Percentiles rank a stretch among this genome's conserved stretches.
Evolutionary conservation across 2,329 filamentous ascomycete genomes (phyloP).

Genomic region (Aspergillus intermedius): DNA sequence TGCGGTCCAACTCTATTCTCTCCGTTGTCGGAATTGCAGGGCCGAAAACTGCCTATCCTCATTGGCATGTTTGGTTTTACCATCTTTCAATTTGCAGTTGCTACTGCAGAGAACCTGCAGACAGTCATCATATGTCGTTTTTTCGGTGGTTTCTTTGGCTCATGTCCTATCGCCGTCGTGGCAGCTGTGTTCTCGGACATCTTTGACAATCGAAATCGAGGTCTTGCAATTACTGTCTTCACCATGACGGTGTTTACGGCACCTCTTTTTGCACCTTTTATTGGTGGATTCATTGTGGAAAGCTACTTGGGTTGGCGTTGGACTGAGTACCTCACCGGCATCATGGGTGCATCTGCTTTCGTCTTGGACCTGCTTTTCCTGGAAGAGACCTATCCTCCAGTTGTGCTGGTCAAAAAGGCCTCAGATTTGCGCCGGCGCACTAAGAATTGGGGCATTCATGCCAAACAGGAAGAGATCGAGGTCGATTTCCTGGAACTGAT

Average conservation of each 20-base stretch:
- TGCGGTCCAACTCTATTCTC: conserved; percentile 53
- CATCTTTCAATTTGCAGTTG: conserved; percentile 39
- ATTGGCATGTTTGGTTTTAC: conserved; percentile 33
- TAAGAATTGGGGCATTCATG: conserved; percentile 52
- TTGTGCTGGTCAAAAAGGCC: conserved; percentile 48
- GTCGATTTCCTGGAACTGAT: conserved; percentile 41
- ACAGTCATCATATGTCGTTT: conserved; percentile 40
- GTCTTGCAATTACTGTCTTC: conserved; percentile 42
- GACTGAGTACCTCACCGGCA: conserved; percentile 42
- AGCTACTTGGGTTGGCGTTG: conserved; percentile 45
- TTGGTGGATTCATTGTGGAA: conserved; percentile 49
- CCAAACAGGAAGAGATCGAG: conserved; percentile 45
- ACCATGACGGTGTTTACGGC: conserved; percentile 47
- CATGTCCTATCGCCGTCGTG: conserved; percentile 47
- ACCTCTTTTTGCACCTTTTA: conserved; percentile 47
- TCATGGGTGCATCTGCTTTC: conserved; percentile 45
- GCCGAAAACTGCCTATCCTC: conserved; percentile 47
- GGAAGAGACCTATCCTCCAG: conserved; percentile 48
- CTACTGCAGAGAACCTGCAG: conserved; percentile 31
- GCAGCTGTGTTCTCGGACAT: conserved; percentile 53
- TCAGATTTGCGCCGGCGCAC: conserved; percentile 44
- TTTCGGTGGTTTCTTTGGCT: conserved; percentile 48
- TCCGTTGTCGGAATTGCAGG: conserved; percentile 53
- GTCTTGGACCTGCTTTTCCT: conserved; percentile 32
- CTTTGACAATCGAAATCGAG: conserved; percentile 44